phyloP scores from a whole-genome alignment of 495 filamentous ascomycete species.

The Podospora tetraspora region DNA sequence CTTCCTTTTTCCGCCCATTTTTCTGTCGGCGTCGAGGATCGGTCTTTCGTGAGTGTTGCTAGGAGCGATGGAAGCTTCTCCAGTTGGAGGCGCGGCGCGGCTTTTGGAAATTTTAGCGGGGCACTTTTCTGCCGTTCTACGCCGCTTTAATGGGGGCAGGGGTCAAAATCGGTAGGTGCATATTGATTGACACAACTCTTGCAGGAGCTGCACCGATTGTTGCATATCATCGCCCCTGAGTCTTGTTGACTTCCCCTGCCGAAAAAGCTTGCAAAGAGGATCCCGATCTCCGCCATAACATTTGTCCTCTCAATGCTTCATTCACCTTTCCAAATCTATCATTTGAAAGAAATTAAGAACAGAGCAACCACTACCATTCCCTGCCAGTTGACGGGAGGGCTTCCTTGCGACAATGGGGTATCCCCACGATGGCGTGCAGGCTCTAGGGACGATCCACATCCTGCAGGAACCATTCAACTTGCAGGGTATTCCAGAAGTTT shows the following conservation, averaged over 20 bases:
- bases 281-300: background rate
- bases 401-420: background rate
- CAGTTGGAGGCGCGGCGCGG: background rate
- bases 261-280: background rate
- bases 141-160: slow-evolving; percentile 1
- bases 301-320: background rate
- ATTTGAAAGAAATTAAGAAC: background rate
- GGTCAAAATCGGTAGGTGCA: background rate
- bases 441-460: background rate
- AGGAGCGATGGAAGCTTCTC: background rate
- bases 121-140: background rate
- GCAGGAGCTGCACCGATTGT: background rate
- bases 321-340: background rate
- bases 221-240: background rate
- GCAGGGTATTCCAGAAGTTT: background rate
- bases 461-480: background rate
- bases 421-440: background rate
- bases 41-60: background rate
- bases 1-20: slow-evolving; percentile 43
- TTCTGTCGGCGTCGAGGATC: slow-evolving; percentile 4
- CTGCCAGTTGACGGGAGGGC: background rate
- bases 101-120: slow-evolving; percentile 14
- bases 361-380: background rate
- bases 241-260: background rate
- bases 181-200: background rate